Evolutionary conservation across 2,329 filamentous ascomycete genomes (phyloP), one percentile per base, ranked within the genome.

Genomic region (Microdochium bolleyi): DNA sequence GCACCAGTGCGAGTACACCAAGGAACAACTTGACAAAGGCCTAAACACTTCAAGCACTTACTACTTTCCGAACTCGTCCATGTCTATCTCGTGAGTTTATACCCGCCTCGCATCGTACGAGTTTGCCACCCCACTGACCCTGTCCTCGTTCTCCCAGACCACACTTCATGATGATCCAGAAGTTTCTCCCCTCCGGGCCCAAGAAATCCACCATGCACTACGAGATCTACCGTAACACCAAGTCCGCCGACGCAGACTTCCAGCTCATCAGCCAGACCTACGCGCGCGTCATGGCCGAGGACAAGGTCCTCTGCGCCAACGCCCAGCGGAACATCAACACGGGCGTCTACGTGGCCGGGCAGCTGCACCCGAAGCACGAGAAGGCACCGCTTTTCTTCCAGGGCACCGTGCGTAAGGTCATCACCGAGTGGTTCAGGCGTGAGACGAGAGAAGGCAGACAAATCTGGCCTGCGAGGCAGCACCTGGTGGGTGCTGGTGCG

Each of bases 371-470:
- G 13, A 24, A 51, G 19, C 25, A 14, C n/a, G 50, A 51, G 34
- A 51, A 44, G 16, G 50, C 50, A 32, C 50, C 50, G 21, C 32
- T 51, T 3, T 51, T 51, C 50, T 51, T 51, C 50, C 50, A 51
- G 24, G 44, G 24, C 21, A 51, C 50, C 8, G 34, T 44, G 30
- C 27, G 50, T 10, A 10, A 38, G n/a, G 32, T 51, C 5, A 22
- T 51, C 34, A 51, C 19, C 4, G 37, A 51, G 11, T 32, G 44
- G n/a, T 44, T 24, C 22, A 30, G 38, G 21, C n/a, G 25, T 5
- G 50, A 51, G 37, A 38, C 24, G 38, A 30, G 21, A 19, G 34
- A 22, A 32, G 50, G 50, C 19, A 22, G 25, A 21, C 5, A 51
- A 22, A 44, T 51, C 13, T 51, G 50, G 50, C 24, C 50, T 9